Conservation (phyloP, 441 rosid species). For the Jatropha podagrica region DNA sequence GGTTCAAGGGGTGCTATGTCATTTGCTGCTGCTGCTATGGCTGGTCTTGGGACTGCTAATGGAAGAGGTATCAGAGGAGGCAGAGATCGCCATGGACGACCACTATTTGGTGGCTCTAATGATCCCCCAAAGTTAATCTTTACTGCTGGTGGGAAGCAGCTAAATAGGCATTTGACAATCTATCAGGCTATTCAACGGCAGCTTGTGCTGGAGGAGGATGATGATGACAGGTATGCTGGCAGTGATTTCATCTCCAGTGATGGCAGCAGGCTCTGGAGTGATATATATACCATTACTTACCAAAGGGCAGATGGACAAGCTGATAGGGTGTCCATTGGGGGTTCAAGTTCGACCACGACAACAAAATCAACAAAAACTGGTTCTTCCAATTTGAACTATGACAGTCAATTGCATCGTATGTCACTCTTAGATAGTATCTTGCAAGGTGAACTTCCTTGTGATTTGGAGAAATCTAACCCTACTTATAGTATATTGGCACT, state of each 20-base stretch:
- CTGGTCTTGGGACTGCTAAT: conserved; percentile 92
- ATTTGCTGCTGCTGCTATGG: conserved; percentile 99
- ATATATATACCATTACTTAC: conserved; percentile 89
- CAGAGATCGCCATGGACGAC: conserved; percentile 93
- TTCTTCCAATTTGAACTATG: conserved; percentile 50
- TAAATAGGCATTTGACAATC: conserved; percentile 91
- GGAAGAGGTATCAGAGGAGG: conserved; percentile 95
- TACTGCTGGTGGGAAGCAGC: conserved; percentile 91
- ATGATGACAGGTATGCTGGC: conserved; percentile 84
- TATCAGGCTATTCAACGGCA: conserved; percentile 99
- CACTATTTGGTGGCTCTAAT: conserved; percentile 59
- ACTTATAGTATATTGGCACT: conserved; percentile 88
- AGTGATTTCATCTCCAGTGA: conserved; percentile 87
- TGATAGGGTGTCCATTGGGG: conserved; percentile 64
- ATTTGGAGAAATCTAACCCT: conserved; percentile 88
- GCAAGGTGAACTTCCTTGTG: conserved; percentile 97
- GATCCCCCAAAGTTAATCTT: conserved; percentile 85
- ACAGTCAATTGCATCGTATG: conserved; percentile 47
- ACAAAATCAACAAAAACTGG: conserved; percentile 61
- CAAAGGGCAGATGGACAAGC: conserved; percentile 84
- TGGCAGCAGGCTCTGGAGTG: conserved; percentile 90
- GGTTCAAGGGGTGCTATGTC: conserved; percentile 96
- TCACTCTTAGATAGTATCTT: conserved; percentile 94
- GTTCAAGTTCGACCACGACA: conserved; percentile 48
- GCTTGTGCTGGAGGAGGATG: conserved; percentile 87